Evolutionary conservation across 2,329 filamentous ascomycete species (phyloP).

Genomic region (Colletotrichum musae): DNA sequence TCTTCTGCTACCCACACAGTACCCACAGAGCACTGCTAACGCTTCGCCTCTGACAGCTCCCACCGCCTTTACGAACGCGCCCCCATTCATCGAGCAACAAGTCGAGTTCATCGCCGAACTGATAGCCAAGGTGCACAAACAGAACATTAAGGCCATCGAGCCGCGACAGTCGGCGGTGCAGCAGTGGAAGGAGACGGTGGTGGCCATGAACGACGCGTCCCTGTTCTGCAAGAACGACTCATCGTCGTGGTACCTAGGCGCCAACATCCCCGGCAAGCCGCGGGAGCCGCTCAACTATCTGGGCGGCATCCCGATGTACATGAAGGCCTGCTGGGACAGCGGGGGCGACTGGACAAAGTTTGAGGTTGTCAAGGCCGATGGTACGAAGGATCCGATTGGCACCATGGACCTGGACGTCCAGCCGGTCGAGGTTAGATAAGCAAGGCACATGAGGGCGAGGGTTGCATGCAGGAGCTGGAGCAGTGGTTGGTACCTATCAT

Average conservation of each 20-base stretch:
- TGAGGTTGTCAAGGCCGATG: slow-evolving; percentile 1
- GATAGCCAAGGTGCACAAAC: slow-evolving; percentile 28
- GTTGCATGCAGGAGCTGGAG: too few relatives aligned
- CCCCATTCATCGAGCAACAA: slow-evolving; percentile 39
- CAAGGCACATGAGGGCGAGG: too few relatives aligned
- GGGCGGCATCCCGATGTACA: slow-evolving; percentile 38
- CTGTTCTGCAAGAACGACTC: slow-evolving; percentile 40
- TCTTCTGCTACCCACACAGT: neutral
- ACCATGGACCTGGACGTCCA: neutral
- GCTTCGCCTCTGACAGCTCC: slow-evolving; percentile 28
- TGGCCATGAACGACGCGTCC: slow-evolving; percentile 38
- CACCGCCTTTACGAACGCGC: slow-evolving; percentile 43
- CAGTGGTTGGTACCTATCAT: too few relatives aligned
- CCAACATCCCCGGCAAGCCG: slow-evolving; percentile 45
- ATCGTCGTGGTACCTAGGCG: slow-evolving; percentile 44
- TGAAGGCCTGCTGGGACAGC: slow-evolving; percentile 35
- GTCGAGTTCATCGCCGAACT: slow-evolving; percentile 41
- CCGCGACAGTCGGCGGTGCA: slow-evolving; percentile 32
- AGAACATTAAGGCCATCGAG: slow-evolving; percentile 39
- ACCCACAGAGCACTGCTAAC: neutral
- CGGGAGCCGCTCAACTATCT: slow-evolving; percentile 43
- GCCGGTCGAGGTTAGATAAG: neutral
- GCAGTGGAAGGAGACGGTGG: slow-evolving; percentile 39
- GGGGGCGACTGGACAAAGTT: slow-evolving; percentile 27
- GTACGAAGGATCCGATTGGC: too few relatives aligned